These are phyloP conservation scores for Penicillium goetzii DNA, from an alignment of 495 filamentous ascomycete species.

Conservation along the genomic window DNA sequence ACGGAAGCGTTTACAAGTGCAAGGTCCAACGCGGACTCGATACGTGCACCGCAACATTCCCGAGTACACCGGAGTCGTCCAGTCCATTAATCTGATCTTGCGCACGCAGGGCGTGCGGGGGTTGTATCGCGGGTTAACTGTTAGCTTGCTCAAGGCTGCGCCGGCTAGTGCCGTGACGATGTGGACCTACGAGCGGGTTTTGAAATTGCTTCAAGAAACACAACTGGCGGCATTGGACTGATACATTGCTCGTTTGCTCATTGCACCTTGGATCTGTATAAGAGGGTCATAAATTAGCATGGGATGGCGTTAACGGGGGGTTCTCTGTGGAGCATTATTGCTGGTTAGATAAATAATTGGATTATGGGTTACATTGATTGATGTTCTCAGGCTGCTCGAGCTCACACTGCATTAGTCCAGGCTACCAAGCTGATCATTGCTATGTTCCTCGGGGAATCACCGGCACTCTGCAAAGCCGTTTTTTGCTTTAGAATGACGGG, in stretches of 20 bases:
- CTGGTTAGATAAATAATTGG: neutral
- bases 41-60: conserved; percentile 92
- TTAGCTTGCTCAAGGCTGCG: conserved; percentile 91
- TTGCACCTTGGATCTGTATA: neutral
- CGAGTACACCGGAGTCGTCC: conserved; percentile 69
- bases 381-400: no score
- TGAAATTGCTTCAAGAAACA: conserved; percentile 60
- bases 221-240: conserved; percentile 34
- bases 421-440: no score
- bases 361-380: neutral
- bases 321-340: neutral
- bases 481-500: no score
- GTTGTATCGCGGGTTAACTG: conserved; percentile 83
- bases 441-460: no score
- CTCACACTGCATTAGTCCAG: no score
- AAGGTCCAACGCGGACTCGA: conserved; percentile 76
- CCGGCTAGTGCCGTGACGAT: conserved; percentile 95
- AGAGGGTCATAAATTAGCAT: neutral
- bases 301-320: neutral
- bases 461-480: no score
- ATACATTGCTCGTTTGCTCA: conserved; percentile 26
- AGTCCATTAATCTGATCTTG: conserved; percentile 68
- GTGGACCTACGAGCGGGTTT: conserved; percentile 91
- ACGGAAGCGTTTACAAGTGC: conserved; percentile 90
- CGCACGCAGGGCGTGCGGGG: conserved; percentile 74